phyloP scores from a whole-genome alignment of 768 basidiomycete species.

The Rhizopogon roseolus region DNA sequence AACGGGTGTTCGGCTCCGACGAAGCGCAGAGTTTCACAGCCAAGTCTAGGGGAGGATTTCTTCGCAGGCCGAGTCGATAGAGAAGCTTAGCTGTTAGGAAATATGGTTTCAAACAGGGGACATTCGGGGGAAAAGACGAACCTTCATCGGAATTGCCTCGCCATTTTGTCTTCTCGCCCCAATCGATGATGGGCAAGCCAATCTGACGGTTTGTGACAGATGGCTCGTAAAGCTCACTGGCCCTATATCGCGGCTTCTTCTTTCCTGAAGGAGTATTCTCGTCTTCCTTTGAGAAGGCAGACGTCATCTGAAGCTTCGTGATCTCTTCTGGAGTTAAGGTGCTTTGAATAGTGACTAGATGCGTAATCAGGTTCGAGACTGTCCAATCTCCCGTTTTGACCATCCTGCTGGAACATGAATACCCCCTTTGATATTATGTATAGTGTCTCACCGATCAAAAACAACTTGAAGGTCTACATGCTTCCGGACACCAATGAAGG shows the following conservation, averaged over 20 bases:
- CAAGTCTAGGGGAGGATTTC: constrained; percentile 61
- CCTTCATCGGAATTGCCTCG: constrained; percentile 82
- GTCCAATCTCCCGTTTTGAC: constrained; percentile 90
- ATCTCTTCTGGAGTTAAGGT: constrained; percentile 54
- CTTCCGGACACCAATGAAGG: constrained; percentile 77
- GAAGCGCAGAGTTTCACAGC: constrained; percentile 69
- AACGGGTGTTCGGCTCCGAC: constrained; percentile 43
- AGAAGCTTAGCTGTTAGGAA: constrained; percentile 66
- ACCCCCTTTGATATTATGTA: neutral
- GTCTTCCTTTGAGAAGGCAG: constrained; percentile 71
- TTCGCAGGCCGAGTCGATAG: constrained; percentile 62
- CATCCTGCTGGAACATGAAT: constrained; percentile 46
- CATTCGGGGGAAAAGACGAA: constrained; percentile 19
- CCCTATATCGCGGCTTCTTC: constrained; percentile 49
- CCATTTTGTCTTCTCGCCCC: constrained; percentile 82
- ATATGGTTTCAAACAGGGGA: neutral
- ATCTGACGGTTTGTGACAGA: constrained; percentile 63
- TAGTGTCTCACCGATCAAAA: constrained; percentile 65
- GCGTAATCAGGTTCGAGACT: constrained; percentile 77
- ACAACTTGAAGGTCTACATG: constrained; percentile 92
- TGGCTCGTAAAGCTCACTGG: constrained; percentile 85
- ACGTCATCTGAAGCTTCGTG: constrained; percentile 52
- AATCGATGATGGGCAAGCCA: constrained; percentile 80
- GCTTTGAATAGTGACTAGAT: constrained; percentile 78
- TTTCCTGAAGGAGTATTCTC: constrained; percentile 16